A percentile compares a stretch with the other conserved stretches of the same genome.
These are phyloP conservation scores for Arthroderma sp. DNA, from an alignment of 2,329 filamentous ascomycete genomes.

Conservation along the genomic window DNA sequence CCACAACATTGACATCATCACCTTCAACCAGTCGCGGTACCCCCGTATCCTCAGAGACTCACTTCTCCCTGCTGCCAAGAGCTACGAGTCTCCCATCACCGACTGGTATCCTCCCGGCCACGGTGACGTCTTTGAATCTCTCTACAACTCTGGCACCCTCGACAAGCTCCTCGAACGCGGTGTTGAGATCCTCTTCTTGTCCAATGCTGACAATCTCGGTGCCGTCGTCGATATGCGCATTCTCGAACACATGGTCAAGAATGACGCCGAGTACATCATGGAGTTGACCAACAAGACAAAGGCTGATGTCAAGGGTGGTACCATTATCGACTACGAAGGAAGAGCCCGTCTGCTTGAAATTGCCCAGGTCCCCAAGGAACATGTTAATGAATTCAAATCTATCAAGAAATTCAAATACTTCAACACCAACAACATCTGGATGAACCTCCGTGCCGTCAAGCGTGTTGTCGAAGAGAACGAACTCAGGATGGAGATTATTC, in stretches of 20 bases:
- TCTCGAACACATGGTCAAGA: conserved; percentile 98
- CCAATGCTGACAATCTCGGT: conserved; percentile 97
- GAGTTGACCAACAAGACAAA: conserved; percentile 99
- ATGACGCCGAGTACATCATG: conserved; percentile 97
- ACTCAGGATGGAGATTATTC: conserved; percentile 98
- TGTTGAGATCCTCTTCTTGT: conserved; percentile 96
- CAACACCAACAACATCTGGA: conserved; percentile 99
- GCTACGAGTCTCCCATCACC: conserved; percentile 69
- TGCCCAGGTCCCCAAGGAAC: conserved; percentile 98
- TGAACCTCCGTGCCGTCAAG: conserved; percentile 96
- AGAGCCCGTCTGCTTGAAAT: conserved; percentile 95
- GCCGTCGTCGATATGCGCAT: conserved; percentile 97
- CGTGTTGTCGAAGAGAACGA: conserved; percentile 97
- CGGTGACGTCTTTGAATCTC: conserved; percentile 98
- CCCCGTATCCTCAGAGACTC: conserved; percentile 98
- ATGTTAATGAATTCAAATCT: conserved; percentile 99
- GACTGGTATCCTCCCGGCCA: conserved; percentile 99
- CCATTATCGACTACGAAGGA: conserved; percentile 98
- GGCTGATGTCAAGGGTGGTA: conserved; percentile 99
- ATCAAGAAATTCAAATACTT: conserved; percentile 99
- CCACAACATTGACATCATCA: conserved; percentile 98
- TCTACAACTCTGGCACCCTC: conserved; percentile 97
- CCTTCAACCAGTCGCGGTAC: conserved; percentile 99
- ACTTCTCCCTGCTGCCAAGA: conserved; percentile 86
- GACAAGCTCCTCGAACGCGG: conserved; percentile 91